Conservation (phyloP, 1,139 yeast species). For the Kazachstania sp. region DNA sequence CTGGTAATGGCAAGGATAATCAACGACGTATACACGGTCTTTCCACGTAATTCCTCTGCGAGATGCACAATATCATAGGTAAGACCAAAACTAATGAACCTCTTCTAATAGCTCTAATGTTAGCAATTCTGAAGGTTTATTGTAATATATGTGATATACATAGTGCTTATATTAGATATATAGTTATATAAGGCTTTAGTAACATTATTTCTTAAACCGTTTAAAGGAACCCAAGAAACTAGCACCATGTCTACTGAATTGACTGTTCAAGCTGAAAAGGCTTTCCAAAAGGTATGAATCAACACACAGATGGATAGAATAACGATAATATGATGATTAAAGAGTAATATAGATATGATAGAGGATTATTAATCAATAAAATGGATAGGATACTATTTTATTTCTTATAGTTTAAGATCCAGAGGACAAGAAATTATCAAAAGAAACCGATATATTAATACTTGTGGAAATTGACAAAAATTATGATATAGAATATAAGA, state of each 20-base stretch:
- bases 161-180: too few species aligned
- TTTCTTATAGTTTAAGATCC: too few species aligned
- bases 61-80: neutral
- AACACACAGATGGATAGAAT: neutral
- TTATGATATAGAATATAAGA: too few species aligned
- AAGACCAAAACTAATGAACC: neutral
- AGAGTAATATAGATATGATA: too few species aligned
- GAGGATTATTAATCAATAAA: neutral
- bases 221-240: conserved; percentile 22
- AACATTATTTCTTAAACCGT: too few species aligned
- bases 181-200: too few species aligned
- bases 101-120: neutral
- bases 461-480: too few species aligned
- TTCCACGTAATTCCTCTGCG: conserved; percentile 1
- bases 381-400: too few species aligned
- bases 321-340: neutral
- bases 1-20: neutral
- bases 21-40: neutral
- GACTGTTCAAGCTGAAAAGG: conserved; percentile 99
- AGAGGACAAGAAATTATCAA: too few species aligned
- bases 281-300: conserved; percentile 97
- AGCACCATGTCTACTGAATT: conserved; percentile 96
- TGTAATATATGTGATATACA: too few species aligned
- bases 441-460: too few species aligned
- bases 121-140: neutral